Percentiles rank a stretch among this genome's conserved stretches.
phyloP scores from a whole-genome alignment of 129 eudicot species.

The Ambrosia trifida region DNA sequence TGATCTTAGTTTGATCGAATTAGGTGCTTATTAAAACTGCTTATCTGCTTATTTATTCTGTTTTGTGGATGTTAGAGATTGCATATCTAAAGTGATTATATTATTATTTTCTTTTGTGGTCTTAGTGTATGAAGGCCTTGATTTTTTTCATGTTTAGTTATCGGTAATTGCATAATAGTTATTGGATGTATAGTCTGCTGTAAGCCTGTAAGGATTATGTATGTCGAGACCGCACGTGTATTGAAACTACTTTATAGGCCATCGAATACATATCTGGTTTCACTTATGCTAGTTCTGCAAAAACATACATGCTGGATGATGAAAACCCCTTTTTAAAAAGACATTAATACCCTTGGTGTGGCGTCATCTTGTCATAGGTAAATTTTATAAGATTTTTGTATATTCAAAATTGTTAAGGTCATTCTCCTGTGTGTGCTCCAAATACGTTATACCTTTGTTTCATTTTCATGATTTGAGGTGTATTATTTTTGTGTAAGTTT shows the following conservation, averaged over 20 bases:
- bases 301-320: not conserved
- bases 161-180: not conserved
- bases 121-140: not conserved
- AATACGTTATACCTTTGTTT: not conserved
- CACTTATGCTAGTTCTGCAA: not conserved
- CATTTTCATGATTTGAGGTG: constrained; percentile 9
- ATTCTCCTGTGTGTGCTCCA: not conserved
- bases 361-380: not conserved
- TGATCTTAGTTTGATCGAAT: too few species aligned
- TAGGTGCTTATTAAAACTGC: not conserved
- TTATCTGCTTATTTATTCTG: not conserved
- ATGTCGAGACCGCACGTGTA: not conserved
- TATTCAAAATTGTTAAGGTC: not conserved
- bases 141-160: constrained; percentile 1
- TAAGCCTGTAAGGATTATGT: not conserved
- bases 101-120: not conserved
- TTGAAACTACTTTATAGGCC: not conserved
- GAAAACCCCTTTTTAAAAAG: not conserved
- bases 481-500: not conserved
- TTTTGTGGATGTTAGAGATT: not conserved
- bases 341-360: not conserved
- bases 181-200: not conserved
- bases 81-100: not conserved
- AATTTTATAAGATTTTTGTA: not conserved
- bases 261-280: not conserved